Evolutionary conservation across 2,329 filamentous ascomycete species (phyloP), one percentile per base, ranked within the genome.

Genomic region (Colletotrichum sidae): DNA sequence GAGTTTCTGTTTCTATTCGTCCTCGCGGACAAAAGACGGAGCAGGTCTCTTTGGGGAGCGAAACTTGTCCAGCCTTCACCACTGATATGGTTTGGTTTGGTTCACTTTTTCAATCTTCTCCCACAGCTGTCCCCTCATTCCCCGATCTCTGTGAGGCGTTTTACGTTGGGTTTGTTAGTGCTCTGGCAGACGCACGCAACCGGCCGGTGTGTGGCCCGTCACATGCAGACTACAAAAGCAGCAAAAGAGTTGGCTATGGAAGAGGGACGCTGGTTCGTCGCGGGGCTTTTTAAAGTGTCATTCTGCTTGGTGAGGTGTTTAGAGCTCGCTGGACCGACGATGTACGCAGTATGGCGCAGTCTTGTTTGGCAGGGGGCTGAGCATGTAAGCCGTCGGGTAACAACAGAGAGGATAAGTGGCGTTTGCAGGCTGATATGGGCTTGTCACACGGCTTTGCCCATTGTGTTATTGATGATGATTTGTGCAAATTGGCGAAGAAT

Each of bases 121-220:
- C 51, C 51, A 25, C 25, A 25, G 25, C 25, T 25, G 25, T 25
- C 44, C 33, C 55, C 25, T 58, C 55, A 58, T 51, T 33, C 25
- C 25, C 37, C 44, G 37, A 39, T 17, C 45, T 57, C 55, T 50
- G 17, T 13, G n/a, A 58, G 37, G 37, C n/a, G 37, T 35, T 39
- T 51, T 42, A 15, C 35, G 12, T 52, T 46, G 46, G 52, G 52
- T 55, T 65, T 45, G 57, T 60, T 41, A 25, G 51, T 55, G 41
- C 62, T 61, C 55, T 39, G 51, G 47, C 39, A 51, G 51, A 58
- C 46, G 55, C 55, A 62, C 57, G 62, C 62, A 65, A 65, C 51
- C 62, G 56, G 57, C 62, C 57, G 51, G 57, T 41, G 59, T 49
- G 51, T 61, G 58, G 51, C 46, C 62, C 39, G 57, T 65, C 62